phyloP scores from a whole-genome alignment of 768 basidiomycete genomes.

The Pulveroboletus sp. region DNA sequence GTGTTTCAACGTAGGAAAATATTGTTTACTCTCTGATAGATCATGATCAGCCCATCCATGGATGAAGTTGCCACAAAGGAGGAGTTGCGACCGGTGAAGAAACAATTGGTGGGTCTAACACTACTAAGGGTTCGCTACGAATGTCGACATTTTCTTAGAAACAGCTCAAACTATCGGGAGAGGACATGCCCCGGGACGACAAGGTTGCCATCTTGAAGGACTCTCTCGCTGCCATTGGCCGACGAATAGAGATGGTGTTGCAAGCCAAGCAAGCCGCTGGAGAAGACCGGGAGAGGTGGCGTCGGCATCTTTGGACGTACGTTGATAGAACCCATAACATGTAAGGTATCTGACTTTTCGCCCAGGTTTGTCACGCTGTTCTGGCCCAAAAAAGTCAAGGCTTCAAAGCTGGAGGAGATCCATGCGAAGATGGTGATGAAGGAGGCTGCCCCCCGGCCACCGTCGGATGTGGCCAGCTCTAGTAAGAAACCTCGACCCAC shows the following conservation, averaged over 20 bases:
- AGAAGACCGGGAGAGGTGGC: constrained; percentile 84
- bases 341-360: constrained; percentile 6
- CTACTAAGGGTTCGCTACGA: background rate
- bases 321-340: constrained; percentile 33
- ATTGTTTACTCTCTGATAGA: constrained; percentile 6
- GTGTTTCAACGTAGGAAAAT: constrained; percentile 29
- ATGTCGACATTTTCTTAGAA: constrained; percentile 52
- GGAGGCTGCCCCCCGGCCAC: constrained; percentile 64
- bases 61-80: constrained; percentile 92
- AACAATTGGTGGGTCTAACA: constrained; percentile 69
- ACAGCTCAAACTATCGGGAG: constrained; percentile 91
- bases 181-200: constrained; percentile 91
- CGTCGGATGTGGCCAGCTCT: constrained; percentile 43
- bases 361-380: constrained; percentile 89
- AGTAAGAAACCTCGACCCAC: constrained; percentile 61
- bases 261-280: constrained; percentile 72
- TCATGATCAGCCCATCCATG: constrained; percentile 77
- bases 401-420: constrained; percentile 89
- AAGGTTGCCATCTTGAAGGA: constrained; percentile 96
- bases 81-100: constrained; percentile 93
- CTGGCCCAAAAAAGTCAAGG: constrained; percentile 97
- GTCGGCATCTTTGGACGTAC: constrained; percentile 95
- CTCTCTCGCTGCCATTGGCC: constrained; percentile 90
- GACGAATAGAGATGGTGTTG: constrained; percentile 84
- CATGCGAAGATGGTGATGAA: constrained; percentile 96